These are phyloP conservation scores for Ceratonia siliqua DNA, from an alignment of 306 rosid genomes.

Conservation along the genomic window DNA sequence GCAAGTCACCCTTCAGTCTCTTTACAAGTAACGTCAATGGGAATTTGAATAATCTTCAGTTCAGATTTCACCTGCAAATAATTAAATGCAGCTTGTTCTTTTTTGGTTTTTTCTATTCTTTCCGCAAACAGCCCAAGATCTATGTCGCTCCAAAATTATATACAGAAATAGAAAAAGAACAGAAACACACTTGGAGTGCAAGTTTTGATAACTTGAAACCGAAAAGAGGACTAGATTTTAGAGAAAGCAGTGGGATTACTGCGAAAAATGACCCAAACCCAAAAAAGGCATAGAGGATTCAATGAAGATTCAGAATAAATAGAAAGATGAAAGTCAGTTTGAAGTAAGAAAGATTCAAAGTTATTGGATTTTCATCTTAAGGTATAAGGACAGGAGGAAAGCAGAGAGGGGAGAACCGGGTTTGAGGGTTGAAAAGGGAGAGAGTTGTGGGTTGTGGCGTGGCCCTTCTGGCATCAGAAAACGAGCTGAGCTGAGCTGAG, in stretches of 20 bases:
- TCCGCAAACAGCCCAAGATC: slow-evolving; percentile 48
- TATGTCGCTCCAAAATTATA: slow-evolving; percentile 37
- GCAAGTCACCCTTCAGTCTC: slow-evolving; percentile 29
- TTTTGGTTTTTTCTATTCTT: background rate
- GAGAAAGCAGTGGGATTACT: slow-evolving; percentile 38
- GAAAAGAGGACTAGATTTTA: slow-evolving; percentile 22
- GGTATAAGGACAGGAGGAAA: background rate
- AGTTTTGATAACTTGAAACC: slow-evolving; percentile 20
- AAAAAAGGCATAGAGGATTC: slow-evolving; percentile 35
- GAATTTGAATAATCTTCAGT: background rate
- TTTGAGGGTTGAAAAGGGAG: slow-evolving; percentile 13
- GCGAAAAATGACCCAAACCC: slow-evolving; percentile 1
- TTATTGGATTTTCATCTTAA: background rate
- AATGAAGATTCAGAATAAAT: slow-evolving; percentile 39
- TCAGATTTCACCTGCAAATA: slow-evolving; percentile 38
- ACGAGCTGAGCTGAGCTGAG: background rate
- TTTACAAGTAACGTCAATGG: slow-evolving; percentile 34
- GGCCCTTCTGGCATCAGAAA: background rate
- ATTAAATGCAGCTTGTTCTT: slow-evolving; percentile 35
- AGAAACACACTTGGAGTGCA: slow-evolving; percentile 18
- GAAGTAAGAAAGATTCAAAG: slow-evolving; percentile 17
- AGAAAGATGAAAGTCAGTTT: background rate
- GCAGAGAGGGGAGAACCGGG: background rate
- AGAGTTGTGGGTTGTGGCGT: background rate
- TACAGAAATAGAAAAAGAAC: slow-evolving; percentile 10